These are phyloP conservation scores for Massariosphaeria phaeospora DNA, from an alignment of 495 filamentous ascomycete genomes.

Conservation along the genomic window DNA sequence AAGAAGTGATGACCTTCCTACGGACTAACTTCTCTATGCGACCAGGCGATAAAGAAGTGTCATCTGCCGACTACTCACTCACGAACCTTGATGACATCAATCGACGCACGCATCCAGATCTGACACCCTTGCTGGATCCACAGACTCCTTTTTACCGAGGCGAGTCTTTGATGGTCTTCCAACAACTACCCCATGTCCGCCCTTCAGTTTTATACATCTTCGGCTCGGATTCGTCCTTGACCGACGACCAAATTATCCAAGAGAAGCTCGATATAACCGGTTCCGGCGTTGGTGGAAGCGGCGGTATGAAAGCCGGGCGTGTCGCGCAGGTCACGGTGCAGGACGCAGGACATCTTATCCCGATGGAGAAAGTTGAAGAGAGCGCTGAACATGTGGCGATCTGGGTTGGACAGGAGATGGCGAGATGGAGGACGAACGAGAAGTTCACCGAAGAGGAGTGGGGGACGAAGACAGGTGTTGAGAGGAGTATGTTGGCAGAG, in stretches of 20 bases:
- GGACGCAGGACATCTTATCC: constrained; percentile 72
- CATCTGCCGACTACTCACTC: constrained; percentile 22
- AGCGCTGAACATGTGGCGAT: constrained; percentile 54
- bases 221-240: constrained; percentile 61
- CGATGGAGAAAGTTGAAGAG: constrained; percentile 68
- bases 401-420: constrained; percentile 61
- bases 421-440: constrained; percentile 60
- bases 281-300: constrained; percentile 60
- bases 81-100: constrained; percentile 35
- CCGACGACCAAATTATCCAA: constrained; percentile 46
- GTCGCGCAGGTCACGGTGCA: constrained; percentile 64
- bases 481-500: constrained; percentile 13
- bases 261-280: constrained; percentile 63
- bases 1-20: constrained; percentile 44
- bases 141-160: constrained; percentile 67
- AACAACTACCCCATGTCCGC: constrained; percentile 61
- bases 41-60: constrained; percentile 7
- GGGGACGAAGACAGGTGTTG: constrained; percentile 38
- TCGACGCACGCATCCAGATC: constrained; percentile 39
- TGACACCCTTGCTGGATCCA: constrained; percentile 15
- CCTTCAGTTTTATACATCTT: constrained; percentile 83
- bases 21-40: constrained; percentile 33
- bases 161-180: constrained; percentile 60
- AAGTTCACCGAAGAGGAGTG: constrained; percentile 54
- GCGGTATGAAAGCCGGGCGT: constrained; percentile 58